Percentiles rank a stretch among this genome's conserved stretches.
These are phyloP conservation scores for Phaeolepiota aurea DNA, from an alignment of 768 basidiomycete species.

Conservation along the genomic window DNA sequence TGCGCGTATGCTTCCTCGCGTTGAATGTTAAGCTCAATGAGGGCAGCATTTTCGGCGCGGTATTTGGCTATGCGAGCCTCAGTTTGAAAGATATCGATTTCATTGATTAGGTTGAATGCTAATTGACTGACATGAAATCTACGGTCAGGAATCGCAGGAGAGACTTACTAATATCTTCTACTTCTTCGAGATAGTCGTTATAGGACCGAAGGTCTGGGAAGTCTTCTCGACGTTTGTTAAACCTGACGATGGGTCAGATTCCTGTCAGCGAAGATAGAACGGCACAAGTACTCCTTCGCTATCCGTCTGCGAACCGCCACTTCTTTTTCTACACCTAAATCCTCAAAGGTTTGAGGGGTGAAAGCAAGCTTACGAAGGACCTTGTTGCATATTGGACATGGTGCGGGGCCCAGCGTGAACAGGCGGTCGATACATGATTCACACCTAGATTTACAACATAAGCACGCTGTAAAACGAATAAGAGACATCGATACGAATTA, in stretches of 20 bases:
- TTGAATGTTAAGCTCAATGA: slow-evolving; percentile 79
- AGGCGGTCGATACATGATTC: slow-evolving; percentile 96
- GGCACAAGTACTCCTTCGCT: slow-evolving; percentile 62
- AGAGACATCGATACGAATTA: slow-evolving; percentile 17
- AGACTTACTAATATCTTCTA: slow-evolving; percentile 70
- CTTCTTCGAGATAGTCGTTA: slow-evolving; percentile 94
- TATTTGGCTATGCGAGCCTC: slow-evolving; percentile 78
- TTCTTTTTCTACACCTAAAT: slow-evolving; percentile 89
- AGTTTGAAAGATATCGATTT: slow-evolving; percentile 71
- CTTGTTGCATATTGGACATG: slow-evolving; percentile 89
- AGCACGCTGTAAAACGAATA: neutral
- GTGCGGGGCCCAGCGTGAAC: slow-evolving; percentile 92
- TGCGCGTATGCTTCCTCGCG: slow-evolving; percentile 73
- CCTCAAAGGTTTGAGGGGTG: slow-evolving; percentile 90
- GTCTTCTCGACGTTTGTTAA: slow-evolving; percentile 91
- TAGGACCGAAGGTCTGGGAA: slow-evolving; percentile 73
- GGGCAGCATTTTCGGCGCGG: slow-evolving; percentile 70
- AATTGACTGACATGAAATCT: slow-evolving; percentile 3
- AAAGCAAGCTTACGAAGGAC: slow-evolving; percentile 91
- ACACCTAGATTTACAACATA: slow-evolving; percentile 45
- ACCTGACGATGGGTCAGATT: slow-evolving; percentile 36
- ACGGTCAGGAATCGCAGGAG: slow-evolving; percentile 2
- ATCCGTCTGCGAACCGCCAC: slow-evolving; percentile 82
- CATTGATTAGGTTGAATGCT: slow-evolving; percentile 96
- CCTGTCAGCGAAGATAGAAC: neutral